Evolutionary conservation across 2,329 filamentous ascomycete genomes (phyloP).

Genomic region (Trichoderma sp.): DNA sequence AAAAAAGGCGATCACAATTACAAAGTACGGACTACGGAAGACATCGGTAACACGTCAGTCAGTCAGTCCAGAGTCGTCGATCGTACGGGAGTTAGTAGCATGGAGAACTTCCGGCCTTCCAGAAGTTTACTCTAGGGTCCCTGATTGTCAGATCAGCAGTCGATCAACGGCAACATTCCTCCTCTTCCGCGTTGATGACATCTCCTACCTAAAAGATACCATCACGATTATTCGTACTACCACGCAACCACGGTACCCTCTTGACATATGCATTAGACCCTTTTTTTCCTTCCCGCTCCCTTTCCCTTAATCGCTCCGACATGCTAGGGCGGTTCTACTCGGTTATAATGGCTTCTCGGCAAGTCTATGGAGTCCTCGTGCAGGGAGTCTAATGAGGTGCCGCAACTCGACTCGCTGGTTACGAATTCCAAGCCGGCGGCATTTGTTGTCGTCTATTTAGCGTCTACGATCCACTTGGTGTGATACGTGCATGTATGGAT

Average conservation of each 20-base stretch:
- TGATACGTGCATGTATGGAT: background rate
- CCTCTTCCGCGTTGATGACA: background rate
- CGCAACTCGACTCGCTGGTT: background rate
- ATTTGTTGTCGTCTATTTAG: background rate
- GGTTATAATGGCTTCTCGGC: background rate
- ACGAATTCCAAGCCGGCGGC: background rate
- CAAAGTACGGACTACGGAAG: background rate
- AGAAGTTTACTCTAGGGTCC: background rate
- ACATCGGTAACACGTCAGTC: background rate
- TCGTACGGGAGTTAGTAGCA: background rate
- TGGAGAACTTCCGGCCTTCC: background rate
- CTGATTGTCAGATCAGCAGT: background rate
- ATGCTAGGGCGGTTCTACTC: background rate
- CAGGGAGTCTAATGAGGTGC: background rate
- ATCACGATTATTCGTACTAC: background rate
- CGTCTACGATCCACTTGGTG: background rate
- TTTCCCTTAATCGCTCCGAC: background rate
- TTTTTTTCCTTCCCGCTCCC: background rate
- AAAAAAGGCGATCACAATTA: constrained; percentile 6
- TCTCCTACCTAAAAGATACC: background rate
- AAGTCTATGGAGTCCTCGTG: background rate
- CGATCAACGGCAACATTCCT: background rate
- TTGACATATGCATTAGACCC: background rate
- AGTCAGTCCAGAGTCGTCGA: background rate
- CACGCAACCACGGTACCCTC: background rate